Conservation (phyloP, 257 asterid genomes). For the Thymus mandschuricus region DNA sequence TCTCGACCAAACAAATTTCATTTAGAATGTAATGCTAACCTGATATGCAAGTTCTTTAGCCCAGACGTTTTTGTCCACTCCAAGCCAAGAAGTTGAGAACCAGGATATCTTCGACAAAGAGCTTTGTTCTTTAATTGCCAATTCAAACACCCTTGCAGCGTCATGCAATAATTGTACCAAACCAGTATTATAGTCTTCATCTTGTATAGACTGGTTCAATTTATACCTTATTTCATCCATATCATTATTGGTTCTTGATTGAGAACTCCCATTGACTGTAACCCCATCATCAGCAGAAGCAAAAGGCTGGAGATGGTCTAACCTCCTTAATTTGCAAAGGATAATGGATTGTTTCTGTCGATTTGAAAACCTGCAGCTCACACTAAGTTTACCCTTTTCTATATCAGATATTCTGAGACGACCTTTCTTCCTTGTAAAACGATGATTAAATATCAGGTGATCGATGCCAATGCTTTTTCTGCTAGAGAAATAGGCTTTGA, state of each 20-base stretch:
- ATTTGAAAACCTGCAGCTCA: slow-evolving; percentile 41
- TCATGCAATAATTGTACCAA: slow-evolving; percentile 90
- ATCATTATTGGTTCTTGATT: slow-evolving; percentile 50
- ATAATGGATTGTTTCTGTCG: slow-evolving; percentile 41
- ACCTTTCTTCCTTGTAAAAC: slow-evolving; percentile 55
- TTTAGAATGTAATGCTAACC: slow-evolving; percentile 46
- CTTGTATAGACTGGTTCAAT: slow-evolving; percentile 72
- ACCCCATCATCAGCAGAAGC: slow-evolving; percentile 94
- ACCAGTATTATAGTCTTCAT: slow-evolving; percentile 68
- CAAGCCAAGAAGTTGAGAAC: slow-evolving; percentile 94
- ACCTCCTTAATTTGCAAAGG: slow-evolving; percentile 52
- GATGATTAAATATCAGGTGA: slow-evolving; percentile 43
- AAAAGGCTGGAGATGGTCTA: slow-evolving; percentile 48
- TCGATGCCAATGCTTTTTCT: slow-evolving; percentile 46
- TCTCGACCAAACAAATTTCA: background rate
- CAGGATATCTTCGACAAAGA: slow-evolving; percentile 69
- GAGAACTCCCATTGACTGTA: slow-evolving; percentile 73
- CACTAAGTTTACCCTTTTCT: slow-evolving; percentile 42
- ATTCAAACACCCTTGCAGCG: slow-evolving; percentile 93
- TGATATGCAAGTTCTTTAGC: slow-evolving; percentile 86
- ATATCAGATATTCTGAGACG: slow-evolving; percentile 45
- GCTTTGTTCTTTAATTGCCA: slow-evolving; percentile 71
- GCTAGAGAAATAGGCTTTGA: slow-evolving; percentile 41
- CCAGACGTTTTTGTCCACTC: slow-evolving; percentile 87
- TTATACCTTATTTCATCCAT: slow-evolving; percentile 70